phyloP scores from a whole-genome alignment of 768 basidiomycete species.

The Candolleomyces aberdarensis region DNA sequence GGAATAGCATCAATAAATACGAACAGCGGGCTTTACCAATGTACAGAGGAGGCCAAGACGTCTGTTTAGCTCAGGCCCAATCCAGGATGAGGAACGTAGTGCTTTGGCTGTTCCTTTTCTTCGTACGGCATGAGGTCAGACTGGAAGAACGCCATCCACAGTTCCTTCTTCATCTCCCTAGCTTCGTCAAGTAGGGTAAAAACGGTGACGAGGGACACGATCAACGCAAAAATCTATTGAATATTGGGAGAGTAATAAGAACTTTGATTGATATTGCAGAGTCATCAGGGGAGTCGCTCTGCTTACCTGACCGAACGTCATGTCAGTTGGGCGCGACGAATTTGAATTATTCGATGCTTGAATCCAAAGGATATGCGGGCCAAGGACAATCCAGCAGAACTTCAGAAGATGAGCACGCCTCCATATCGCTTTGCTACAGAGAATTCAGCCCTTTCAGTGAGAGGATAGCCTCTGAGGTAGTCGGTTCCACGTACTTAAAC shows the following conservation, averaged over 20 bases:
- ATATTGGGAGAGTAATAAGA: background rate
- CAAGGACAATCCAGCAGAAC: background rate
- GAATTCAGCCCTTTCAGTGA: background rate
- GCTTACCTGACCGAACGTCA: slow-evolving; percentile 8
- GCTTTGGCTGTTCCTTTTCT: background rate
- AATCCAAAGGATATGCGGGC: slow-evolving; percentile 2
- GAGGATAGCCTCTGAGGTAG: background rate
- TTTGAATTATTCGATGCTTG: slow-evolving; percentile 1
- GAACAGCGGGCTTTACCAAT: no score
- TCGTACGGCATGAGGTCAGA: slow-evolving; percentile 1
- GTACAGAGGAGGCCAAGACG: no score
- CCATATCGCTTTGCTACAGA: background rate
- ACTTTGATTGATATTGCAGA: background rate
- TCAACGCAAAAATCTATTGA: background rate
- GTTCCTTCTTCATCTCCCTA: background rate
- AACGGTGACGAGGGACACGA: background rate
- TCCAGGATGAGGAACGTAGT: background rate
- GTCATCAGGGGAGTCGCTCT: background rate
- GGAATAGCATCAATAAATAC: no score
- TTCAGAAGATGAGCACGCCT: slow-evolving; percentile 4
- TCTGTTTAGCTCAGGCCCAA: background rate
- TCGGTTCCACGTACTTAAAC: background rate
- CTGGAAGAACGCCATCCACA: background rate
- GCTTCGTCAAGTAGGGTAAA: background rate
- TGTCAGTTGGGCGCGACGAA: background rate